phyloP scores from a whole-genome alignment of 352 stramenopile species.

The Phytophthora capsici region DNA sequence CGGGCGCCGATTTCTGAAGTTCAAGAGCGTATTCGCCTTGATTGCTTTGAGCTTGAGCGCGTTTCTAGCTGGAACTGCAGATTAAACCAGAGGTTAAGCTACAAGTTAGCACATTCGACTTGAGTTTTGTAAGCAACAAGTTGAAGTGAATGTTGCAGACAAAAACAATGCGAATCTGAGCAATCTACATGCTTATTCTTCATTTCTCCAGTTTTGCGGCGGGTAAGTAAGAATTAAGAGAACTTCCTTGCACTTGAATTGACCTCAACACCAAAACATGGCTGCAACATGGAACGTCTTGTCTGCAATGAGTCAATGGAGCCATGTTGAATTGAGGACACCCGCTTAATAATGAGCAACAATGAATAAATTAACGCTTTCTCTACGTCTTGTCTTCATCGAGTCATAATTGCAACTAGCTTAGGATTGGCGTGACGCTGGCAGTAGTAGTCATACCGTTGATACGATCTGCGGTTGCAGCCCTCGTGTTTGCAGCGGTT shows the following conservation, averaged over 20 bases:
- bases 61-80: slow-evolving; percentile 12
- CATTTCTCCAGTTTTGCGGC: slow-evolving; percentile 1
- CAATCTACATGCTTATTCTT: slow-evolving; percentile 8
- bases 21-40: slow-evolving; percentile 6
- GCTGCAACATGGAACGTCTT: slow-evolving; percentile 9
- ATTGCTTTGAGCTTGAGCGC: slow-evolving; percentile 6
- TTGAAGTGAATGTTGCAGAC: slow-evolving; percentile 16
- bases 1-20: slow-evolving; percentile 1
- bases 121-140: slow-evolving; percentile 18
- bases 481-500: slow-evolving; percentile 62
- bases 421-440: slow-evolving; percentile 20
- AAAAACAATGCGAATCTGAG: background rate
- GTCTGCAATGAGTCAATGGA: slow-evolving; percentile 11
- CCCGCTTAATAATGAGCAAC: slow-evolving; percentile 6
- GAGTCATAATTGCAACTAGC: slow-evolving; percentile 2
- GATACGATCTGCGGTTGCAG: slow-evolving; percentile 65
- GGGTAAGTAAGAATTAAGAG: background rate
- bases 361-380: slow-evolving; percentile 22
- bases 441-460: slow-evolving; percentile 70
- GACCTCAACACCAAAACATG: background rate
- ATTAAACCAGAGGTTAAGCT: slow-evolving; percentile 4
- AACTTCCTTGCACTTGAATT: background rate
- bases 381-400: slow-evolving; percentile 4
- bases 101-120: slow-evolving; percentile 2
- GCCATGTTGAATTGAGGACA: slow-evolving; percentile 10